Percentiles rank a stretch among this genome's conserved stretches.
These are phyloP conservation scores for Debaryomycetaceae sp. DNA, from an alignment of 1,139 yeast genomes.

Conservation along the genomic window DNA sequence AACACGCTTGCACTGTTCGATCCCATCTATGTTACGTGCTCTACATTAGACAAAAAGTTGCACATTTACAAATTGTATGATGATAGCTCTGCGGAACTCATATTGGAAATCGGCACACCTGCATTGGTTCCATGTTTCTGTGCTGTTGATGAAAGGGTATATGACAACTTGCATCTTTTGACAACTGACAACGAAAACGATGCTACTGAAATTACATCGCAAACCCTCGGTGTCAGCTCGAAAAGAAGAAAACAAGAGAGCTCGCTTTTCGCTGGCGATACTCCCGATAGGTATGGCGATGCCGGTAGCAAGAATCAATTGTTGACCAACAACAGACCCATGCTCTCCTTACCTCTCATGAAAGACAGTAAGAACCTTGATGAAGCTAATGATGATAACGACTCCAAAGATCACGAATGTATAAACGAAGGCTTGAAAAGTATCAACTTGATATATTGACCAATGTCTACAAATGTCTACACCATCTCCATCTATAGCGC, in stretches of 20 bases:
- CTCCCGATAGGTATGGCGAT: background rate
- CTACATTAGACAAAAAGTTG: constrained; percentile 21
- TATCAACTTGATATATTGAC: background rate
- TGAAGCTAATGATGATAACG: background rate
- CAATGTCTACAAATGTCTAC: no score
- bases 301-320: background rate
- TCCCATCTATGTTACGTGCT: constrained; percentile 23
- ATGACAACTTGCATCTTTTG: background rate
- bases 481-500: no score
- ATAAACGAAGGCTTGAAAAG: background rate
- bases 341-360: background rate
- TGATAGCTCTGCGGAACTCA: constrained; percentile 13
- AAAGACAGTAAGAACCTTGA: background rate
- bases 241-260: background rate
- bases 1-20: constrained; percentile 12
- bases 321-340: background rate
- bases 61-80: constrained; percentile 25
- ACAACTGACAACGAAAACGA: background rate
- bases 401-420: background rate
- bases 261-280: background rate
- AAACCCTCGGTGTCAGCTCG: background rate
- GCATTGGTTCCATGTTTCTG: constrained; percentile 10
- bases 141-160: background rate
- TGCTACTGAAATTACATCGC: background rate
- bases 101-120: constrained; percentile 11